Percentiles rank a stretch among this genome's conserved stretches.
Evolutionary conservation across 2,329 filamentous ascomycete genomes (phyloP).

Genomic region (Alternaria dauci): DNA sequence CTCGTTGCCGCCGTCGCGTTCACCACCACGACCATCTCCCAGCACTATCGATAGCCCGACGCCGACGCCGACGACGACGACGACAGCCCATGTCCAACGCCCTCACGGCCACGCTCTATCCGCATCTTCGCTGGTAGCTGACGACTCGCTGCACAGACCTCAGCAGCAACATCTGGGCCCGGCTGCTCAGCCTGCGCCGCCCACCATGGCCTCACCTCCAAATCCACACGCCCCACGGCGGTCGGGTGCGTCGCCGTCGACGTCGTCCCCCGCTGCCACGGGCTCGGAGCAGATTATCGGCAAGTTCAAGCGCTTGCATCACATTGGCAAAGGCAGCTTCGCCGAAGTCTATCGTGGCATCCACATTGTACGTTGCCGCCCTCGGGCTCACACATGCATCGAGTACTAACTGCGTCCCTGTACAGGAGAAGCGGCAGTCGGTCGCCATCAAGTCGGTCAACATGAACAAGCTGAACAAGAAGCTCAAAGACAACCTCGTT

Average conservation of each 20-base stretch:
- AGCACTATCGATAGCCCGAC: constrained; percentile 19
- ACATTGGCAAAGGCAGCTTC: constrained; percentile 98
- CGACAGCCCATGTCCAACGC: constrained; percentile 50
- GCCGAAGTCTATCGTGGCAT: constrained; percentile 90
- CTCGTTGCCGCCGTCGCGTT: constrained; percentile 9
- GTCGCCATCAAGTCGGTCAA: constrained; percentile 98
- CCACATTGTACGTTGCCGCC: constrained; percentile 71
- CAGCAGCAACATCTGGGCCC: constrained; percentile 24
- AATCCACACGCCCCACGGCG: constrained; percentile 46
- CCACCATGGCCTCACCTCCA: constrained; percentile 47
- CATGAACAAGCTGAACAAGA: constrained; percentile 87
- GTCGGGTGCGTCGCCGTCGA: constrained; percentile 48
- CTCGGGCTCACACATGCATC: not conserved
- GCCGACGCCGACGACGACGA: constrained; percentile 17
- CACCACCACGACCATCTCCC: constrained; percentile 5
- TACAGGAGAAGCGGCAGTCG: constrained; percentile 76
- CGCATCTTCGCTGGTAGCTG: constrained; percentile 51
- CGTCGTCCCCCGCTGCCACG: constrained; percentile 32
- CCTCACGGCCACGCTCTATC: constrained; percentile 50
- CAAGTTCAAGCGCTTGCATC: constrained; percentile 81
- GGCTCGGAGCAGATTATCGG: constrained; percentile 63
- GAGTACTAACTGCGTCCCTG: constrained; percentile 21
- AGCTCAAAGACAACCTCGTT: constrained; percentile 94
- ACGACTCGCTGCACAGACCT: constrained; percentile 12
- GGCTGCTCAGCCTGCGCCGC: constrained; percentile 43